Evolutionary conservation across 345 rosid species (phyloP).

Genomic region (Heritiera fomes): DNA sequence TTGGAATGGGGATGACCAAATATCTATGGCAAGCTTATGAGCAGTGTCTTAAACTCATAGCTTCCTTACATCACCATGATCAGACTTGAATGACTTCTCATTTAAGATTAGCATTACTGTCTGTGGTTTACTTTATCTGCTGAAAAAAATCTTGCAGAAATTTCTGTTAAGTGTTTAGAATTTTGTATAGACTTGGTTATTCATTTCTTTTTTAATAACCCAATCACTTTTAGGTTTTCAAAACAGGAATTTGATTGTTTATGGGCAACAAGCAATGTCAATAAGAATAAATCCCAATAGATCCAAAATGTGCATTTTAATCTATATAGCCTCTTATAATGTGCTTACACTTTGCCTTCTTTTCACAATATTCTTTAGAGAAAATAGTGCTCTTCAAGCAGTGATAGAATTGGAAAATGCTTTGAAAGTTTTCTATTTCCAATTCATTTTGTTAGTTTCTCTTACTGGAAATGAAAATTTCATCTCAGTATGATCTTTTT

Average conservation of each 20-base stretch:
- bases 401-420: neutral
- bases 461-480: neutral
- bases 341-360: neutral
- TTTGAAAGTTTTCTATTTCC: neutral
- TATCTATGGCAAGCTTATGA: slow-evolving; percentile 5
- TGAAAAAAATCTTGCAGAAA: neutral
- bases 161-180: neutral
- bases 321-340: neutral
- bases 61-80: neutral
- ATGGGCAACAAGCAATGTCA: too few species aligned
- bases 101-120: neutral
- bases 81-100: neutral
- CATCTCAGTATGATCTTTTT: neutral
- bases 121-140: neutral
- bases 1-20: neutral
- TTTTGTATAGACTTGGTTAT: neutral
- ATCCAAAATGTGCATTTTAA: neutral
- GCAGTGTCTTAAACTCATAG: neutral
- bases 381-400: neutral
- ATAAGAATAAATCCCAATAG: neutral
- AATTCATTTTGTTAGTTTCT: neutral
- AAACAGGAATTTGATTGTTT: neutral
- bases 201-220: neutral
- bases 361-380: neutral
- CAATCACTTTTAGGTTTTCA: neutral